phyloP scores from a whole-genome alignment of 306 rosid species.

The Vicia villosa region DNA sequence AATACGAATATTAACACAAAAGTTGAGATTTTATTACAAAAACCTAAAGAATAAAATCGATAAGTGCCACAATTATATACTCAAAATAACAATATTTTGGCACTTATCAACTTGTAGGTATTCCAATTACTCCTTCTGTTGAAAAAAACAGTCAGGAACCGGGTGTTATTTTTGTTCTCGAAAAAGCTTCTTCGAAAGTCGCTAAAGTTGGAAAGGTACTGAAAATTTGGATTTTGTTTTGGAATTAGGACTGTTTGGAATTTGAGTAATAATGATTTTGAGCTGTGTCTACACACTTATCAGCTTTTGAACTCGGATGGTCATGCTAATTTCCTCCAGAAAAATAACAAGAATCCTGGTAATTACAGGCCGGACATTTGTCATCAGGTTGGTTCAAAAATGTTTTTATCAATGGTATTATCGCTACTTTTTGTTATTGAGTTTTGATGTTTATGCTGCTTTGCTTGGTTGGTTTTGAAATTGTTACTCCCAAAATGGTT shows the following conservation, averaged over 20 bases:
- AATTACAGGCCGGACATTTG: conserved; percentile 82
- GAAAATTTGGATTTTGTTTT: not conserved
- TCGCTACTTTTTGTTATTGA: not conserved
- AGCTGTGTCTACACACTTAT: conserved; percentile 41
- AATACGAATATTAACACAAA: too few species aligned
- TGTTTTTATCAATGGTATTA: not conserved
- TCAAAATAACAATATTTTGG: too few species aligned
- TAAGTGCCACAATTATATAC: too few species aligned
- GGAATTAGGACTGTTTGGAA: not conserved
- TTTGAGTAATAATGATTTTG: not conserved
- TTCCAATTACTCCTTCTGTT: conserved; percentile 25
- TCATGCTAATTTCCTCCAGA: conserved; percentile 66
- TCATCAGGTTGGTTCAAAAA: conserved; percentile 62
- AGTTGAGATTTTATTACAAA: too few species aligned
- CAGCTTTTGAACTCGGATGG: conserved; percentile 87
- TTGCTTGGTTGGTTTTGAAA: not conserved
- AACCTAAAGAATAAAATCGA: too few species aligned
- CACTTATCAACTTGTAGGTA: conserved; percentile 31
- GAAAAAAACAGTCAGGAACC: conserved; percentile 33
- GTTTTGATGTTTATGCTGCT: conserved; percentile 10
- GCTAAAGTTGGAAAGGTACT: conserved; percentile 90
- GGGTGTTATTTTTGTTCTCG: conserved; percentile 70
- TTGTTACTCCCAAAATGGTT: not conserved
- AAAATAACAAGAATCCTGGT: conserved; percentile 66
- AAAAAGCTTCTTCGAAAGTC: conserved; percentile 81